Evolutionary conservation across 805 yeast genomes (phyloP), one percentile per base, ranked within the genome.

Genomic region (Candida argentea): DNA sequence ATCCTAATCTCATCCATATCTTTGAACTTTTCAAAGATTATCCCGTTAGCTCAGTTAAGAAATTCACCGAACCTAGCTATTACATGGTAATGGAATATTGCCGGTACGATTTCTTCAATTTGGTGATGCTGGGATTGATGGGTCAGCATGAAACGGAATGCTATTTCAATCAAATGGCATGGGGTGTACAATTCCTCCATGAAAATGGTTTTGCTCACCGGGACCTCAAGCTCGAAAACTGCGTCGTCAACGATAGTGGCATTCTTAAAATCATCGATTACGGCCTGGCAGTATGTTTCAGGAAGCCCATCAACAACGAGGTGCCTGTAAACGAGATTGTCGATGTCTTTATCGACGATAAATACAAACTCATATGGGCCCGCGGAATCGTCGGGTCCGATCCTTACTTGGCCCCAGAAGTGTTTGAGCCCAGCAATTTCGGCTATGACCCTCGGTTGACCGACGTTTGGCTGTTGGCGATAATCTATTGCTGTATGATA

Each of bases 351-450:
- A 25, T 46, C 9, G 74, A 67, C 38, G 72, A 69, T 29, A 50
- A 53, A 5, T 70, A 65, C 31, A 66, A 73, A 14, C 73, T 80
- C 11, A 37, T 49, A 3, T 60, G 66, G 33, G 86, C 95, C 1
- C 66, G 70, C 23, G 97, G 97, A 10, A 70, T 89, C 14, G 94
- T 89, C 8, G 98, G 98, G 10, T 81, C 94, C 2, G 98, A 89
- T 52, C 97, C 98, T 2, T 89, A 89, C 47, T 58, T 89, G 36
- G 91, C 96, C 0, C 97, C 97, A 0, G 98, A 89, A 51, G 87
- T 89, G 24, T 65, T 89, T 31, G 50, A 46, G 29, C 55, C 53
- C 4, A 30, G 44, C 14, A 48, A 46, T 15, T 35, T 39, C 14
- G 66, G 65, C 2, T 89, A 89, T 51, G 95, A 89, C 50, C 91